Conservation (phyloP, 2,329 filamentous ascomycete genomes). For the Sphaerulina musiva region DNA sequence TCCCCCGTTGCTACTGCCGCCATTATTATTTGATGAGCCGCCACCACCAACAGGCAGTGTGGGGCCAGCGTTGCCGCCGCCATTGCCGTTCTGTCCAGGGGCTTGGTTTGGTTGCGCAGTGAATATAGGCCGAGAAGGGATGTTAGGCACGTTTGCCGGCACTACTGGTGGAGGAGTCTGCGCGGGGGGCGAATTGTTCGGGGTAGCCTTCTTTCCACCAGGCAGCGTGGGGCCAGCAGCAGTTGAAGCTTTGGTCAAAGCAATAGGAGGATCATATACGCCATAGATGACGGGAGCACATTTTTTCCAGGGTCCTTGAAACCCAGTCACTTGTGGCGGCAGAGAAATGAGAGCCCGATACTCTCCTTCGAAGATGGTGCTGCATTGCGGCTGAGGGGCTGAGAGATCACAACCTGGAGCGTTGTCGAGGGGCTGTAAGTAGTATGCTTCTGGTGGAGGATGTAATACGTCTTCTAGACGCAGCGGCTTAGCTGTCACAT, state of each 20-base stretch:
- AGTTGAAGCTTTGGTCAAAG: conserved; percentile 6
- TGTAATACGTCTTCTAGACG: conserved; percentile 10
- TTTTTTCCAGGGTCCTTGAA: conserved; percentile 12
- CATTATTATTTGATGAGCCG: background rate
- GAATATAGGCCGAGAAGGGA: background rate
- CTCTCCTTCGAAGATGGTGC: conserved; percentile 18
- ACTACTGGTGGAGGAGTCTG: background rate
- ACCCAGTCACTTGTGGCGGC: conserved; percentile 14
- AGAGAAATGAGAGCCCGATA: conserved; percentile 15
- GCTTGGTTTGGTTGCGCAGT: background rate
- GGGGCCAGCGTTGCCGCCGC: background rate
- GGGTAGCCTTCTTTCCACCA: background rate
- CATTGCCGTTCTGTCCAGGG: background rate
- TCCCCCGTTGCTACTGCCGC: background rate
- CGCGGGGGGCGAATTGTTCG: background rate
- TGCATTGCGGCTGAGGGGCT: conserved; percentile 13
- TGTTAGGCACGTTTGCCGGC: conserved; percentile 1
- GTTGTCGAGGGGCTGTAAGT: conserved; percentile 10
- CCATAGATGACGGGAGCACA: conserved; percentile 16
- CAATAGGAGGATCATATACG: conserved; percentile 18
- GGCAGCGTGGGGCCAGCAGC: conserved; percentile 5
- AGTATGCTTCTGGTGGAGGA: conserved; percentile 15
- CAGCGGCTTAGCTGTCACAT: conserved; percentile 7
- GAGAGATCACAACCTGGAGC: conserved; percentile 8
- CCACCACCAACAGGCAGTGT: conserved; percentile 1